These are phyloP conservation scores for Colletotrichum tofieldiae DNA, from an alignment of 2,329 filamentous ascomycete genomes.

Conservation along the genomic window DNA sequence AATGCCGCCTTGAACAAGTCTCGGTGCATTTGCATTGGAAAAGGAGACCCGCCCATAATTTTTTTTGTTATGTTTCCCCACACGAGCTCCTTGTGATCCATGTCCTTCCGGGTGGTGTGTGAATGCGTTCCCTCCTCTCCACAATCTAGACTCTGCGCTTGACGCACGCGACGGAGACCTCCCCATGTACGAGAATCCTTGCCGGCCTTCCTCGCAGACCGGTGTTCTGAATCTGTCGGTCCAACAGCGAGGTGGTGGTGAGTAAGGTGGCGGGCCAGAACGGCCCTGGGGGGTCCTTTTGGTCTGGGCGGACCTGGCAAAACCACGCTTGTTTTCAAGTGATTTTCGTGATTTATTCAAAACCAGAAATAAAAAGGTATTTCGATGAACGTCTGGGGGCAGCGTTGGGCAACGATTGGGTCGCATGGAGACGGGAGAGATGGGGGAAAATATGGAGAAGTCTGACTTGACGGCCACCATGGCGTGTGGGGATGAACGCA, in stretches of 20 bases:
- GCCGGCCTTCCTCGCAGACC: neutral
- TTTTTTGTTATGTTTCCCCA: constrained; percentile 22
- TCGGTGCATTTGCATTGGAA: constrained; percentile 3
- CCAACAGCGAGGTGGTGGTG: neutral
- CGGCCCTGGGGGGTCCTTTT: neutral
- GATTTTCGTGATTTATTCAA: neutral
- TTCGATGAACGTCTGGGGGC: neutral
- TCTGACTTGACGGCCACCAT: neutral
- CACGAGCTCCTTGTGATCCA: constrained; percentile 38
- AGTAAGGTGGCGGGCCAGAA: constrained; percentile 23
- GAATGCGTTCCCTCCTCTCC: constrained; percentile 30
- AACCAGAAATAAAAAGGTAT: neutral
- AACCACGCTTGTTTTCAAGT: neutral
- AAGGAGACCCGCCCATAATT: constrained; percentile 8
- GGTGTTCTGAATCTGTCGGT: neutral
- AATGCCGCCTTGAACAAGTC: constrained; percentile 1
- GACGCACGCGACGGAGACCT: neutral
- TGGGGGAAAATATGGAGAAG: constrained; percentile 11
- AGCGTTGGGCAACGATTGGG: constrained; percentile 25
- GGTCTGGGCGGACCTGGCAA: constrained; percentile 8
- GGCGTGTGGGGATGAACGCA: neutral
- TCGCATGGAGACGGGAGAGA: constrained; percentile 27
- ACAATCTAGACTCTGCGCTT: constrained; percentile 41
- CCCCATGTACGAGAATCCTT: constrained; percentile 17
- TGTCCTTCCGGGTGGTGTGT: neutral